Conservation (phyloP, 169 alveolate genomes). For the Cryptosporidium felis region DNA sequence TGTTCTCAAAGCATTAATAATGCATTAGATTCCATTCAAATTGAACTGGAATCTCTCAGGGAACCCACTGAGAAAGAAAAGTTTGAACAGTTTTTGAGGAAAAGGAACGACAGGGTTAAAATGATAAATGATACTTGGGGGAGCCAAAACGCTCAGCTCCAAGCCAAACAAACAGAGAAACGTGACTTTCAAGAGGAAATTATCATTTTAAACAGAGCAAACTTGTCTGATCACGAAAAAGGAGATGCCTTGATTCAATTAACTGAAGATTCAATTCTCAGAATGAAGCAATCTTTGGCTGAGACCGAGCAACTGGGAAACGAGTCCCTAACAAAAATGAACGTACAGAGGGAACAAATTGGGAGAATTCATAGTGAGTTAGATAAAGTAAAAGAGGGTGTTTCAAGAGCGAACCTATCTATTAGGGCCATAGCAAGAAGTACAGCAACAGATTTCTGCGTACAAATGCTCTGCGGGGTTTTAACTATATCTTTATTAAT, state of each 20-base stretch:
- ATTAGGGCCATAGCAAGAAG: constrained; percentile 58
- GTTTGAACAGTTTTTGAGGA: constrained; percentile 18
- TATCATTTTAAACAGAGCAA: background rate
- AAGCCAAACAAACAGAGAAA: background rate
- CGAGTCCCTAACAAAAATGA: constrained; percentile 28
- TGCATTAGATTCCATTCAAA: constrained; percentile 31
- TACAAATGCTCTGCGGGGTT: constrained; percentile 42
- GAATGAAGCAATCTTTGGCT: constrained; percentile 43
- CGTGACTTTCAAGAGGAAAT: constrained; percentile 32
- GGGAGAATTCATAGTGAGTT: constrained; percentile 9
- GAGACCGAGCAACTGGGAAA: constrained; percentile 50
- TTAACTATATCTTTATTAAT: constrained; percentile 17
- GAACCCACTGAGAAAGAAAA: constrained; percentile 12
- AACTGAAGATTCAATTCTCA: constrained; percentile 20
- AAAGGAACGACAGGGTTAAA: constrained; percentile 1
- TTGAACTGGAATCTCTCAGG: background rate
- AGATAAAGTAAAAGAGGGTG: constrained; percentile 3
- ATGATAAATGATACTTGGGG: constrained; percentile 20
- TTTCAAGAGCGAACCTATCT: constrained; percentile 14
- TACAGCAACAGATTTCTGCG: constrained; percentile 66
- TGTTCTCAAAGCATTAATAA: constrained; percentile 37
- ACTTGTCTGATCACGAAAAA: background rate
- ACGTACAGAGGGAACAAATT: constrained; percentile 37
- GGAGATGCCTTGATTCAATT: constrained; percentile 40
- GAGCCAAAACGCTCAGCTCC: background rate